Evolutionary conservation across 2,329 filamentous ascomycete genomes (phyloP).

Genomic region (Cyphellophora attinorum): DNA sequence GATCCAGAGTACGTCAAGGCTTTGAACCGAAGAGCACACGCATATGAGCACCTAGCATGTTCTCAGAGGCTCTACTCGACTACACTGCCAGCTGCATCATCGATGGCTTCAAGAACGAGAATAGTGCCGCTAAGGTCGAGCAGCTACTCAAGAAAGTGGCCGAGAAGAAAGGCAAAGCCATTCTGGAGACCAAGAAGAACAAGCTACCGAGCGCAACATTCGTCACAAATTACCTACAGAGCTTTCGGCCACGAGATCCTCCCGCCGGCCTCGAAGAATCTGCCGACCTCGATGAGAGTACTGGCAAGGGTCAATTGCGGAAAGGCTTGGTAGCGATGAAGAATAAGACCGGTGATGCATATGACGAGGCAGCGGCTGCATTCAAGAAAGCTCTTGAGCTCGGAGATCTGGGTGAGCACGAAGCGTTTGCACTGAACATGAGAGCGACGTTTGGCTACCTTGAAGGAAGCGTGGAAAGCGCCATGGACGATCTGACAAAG

Average conservation of each 20-base stretch:
- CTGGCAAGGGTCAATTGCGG: conserved; percentile 76
- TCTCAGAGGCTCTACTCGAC: conserved; percentile 89
- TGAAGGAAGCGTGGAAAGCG: conserved; percentile 74
- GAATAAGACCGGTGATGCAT: conserved; percentile 81
- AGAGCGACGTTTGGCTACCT: conserved; percentile 93
- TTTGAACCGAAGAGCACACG: conserved; percentile 88
- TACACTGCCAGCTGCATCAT: conserved; percentile 99
- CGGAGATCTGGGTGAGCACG: conserved; percentile 67
- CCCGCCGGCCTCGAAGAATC: conserved; percentile 75
- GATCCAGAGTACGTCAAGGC: conserved; percentile 97
- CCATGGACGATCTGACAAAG: conserved; percentile 78
- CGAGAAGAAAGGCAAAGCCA: conserved; percentile 84
- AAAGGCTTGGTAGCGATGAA: conserved; percentile 71
- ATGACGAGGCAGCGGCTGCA: conserved; percentile 74
- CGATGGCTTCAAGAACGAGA: conserved; percentile 89
- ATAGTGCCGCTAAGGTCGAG: conserved; percentile 82
- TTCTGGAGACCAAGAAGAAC: conserved; percentile 69
- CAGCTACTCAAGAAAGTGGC: conserved; percentile 92
- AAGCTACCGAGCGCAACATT: conserved; percentile 93
- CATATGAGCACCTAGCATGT: conserved; percentile 91
- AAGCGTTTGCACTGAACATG: conserved; percentile 92
- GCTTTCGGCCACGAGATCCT: conserved; percentile 76
- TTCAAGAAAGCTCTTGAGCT: conserved; percentile 85
- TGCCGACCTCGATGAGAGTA: conserved; percentile 65
- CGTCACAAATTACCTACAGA: conserved; percentile 97